These are phyloP conservation scores for Apostasia ramifera DNA, from an alignment of 106 monocot genomes.

Conservation along the genomic window DNA sequence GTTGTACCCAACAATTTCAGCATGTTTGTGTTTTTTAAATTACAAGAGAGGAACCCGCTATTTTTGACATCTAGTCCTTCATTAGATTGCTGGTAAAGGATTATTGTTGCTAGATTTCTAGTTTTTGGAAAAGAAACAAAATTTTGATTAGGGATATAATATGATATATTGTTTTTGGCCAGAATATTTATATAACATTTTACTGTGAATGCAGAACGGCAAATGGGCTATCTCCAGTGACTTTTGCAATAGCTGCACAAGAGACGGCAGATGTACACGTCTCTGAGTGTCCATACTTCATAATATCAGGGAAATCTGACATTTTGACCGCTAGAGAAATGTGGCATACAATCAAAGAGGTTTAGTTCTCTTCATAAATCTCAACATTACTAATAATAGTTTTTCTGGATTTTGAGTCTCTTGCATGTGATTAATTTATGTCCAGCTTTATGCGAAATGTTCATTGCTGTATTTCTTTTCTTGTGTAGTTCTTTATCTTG, in stretches of 20 bases:
- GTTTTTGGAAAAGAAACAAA: too few species aligned
- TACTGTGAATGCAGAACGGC: conserved; percentile 43
- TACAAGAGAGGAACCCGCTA: neutral
- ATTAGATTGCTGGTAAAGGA: neutral
- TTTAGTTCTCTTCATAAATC: conserved; percentile 5
- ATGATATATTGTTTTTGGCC: too few species aligned
- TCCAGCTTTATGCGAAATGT: too few species aligned
- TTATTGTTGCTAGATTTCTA: too few species aligned
- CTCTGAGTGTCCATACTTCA: conserved; percentile 71
- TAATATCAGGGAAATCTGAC: conserved; percentile 49
- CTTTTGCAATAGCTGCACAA: conserved; percentile 90
- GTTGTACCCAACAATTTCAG: neutral
- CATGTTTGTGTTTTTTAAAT: neutral
- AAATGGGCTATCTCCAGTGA: conserved; percentile 63
- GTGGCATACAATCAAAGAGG: conserved; percentile 90
- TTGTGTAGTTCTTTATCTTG: too few species aligned
- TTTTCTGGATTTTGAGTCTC: neutral
- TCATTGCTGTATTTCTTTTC: too few species aligned
- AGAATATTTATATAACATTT: neutral
- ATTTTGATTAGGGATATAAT: too few species aligned
- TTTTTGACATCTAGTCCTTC: neutral
- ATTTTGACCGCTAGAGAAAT: conserved; percentile 66
- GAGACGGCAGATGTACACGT: conserved; percentile 69
- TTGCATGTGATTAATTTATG: neutral
- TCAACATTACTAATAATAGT: neutral